Evolutionary conservation across 2,329 filamentous ascomycete genomes (phyloP), one percentile per base, ranked within the genome.

Genomic region (Alternaria gaisen): DNA sequence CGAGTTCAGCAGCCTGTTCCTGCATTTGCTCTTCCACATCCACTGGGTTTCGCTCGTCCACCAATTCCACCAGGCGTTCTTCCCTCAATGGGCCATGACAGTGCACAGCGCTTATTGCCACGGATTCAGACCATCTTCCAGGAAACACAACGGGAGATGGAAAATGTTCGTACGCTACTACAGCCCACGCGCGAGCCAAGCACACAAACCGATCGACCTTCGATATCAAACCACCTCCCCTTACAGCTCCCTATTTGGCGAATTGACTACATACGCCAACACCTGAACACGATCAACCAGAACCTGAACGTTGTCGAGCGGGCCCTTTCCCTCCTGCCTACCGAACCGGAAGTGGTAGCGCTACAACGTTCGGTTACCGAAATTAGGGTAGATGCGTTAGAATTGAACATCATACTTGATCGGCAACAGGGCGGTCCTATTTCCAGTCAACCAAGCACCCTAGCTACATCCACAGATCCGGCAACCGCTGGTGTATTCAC

Each of bases 121-220:
- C 70, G 70, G 8, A 64, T 75, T 11, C 58, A 71, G 51, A 36
- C 26, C 4, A 66, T 70, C 5, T 58, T 79, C 32, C 67, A 72
- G n/a, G 57, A 61, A 8, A 73, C 73, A 22, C 67, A 70, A 28
- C 71, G 69, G 20, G 74, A 77, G 54, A 71, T 78, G 67, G 72
- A 75, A 7, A 77, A 76, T 51, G 66, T 73, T 5, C 69, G 72
- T 12, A 50, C 64, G 1, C 40, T 77, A 42, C 53, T 76, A 14
- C 68, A 70, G 22, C 36, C 58, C 11, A 52, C 60, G 8, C 41
- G 16, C 20, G 53, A 56, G 11, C 18, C 56, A 14, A 51, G 61
- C 28, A 26, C 38, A 24, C 57, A 60, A 18, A 34, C 30, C 32
- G 53, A 44, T 24, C 50, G 46, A n/a, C 24, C 43, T 5, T 36